phyloP scores from a whole-genome alignment of 2,329 filamentous ascomycete genomes.

The Microcera coccophila region DNA sequence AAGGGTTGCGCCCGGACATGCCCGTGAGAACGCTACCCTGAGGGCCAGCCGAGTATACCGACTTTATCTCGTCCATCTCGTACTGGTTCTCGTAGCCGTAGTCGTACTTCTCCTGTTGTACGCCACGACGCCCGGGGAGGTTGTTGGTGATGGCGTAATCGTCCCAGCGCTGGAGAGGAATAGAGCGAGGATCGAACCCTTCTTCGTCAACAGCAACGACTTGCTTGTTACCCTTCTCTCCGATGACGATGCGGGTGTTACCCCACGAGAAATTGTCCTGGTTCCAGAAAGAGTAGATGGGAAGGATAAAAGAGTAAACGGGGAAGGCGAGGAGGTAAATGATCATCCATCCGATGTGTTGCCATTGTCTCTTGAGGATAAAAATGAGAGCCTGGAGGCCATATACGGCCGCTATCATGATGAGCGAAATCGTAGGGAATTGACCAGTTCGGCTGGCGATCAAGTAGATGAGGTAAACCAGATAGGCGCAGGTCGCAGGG shows the following conservation, averaged over 20 bases:
- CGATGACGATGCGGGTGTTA: conserved; percentile 95
- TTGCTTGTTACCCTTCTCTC: conserved; percentile 86
- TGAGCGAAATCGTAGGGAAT: conserved; percentile 81
- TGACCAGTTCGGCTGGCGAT: conserved; percentile 66
- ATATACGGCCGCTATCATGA: conserved; percentile 87
- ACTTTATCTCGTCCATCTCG: conserved; percentile 98
- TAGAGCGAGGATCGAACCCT: conserved; percentile 83
- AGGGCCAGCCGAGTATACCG: conserved; percentile 87
- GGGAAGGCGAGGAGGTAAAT: conserved; percentile 97
- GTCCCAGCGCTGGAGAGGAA: conserved; percentile 95
- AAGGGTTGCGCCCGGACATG: conserved; percentile 67
- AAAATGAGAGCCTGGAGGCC: conserved; percentile 96
- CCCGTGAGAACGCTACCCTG: conserved; percentile 84
- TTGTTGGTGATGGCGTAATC: conserved; percentile 86
- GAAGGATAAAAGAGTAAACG: conserved; percentile 85
- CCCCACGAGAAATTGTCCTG: conserved; percentile 99
- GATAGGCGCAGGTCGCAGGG: conserved; percentile 80
- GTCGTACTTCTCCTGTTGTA: conserved; percentile 60
- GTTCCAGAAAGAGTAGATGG: conserved; percentile 99
- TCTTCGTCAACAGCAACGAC: conserved; percentile 83
- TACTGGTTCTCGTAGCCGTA: conserved; percentile 71
- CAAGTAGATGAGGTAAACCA: conserved; percentile 81
- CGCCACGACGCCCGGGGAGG: conserved; percentile 83
- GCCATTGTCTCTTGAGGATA: conserved; percentile 95
- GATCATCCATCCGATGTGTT: conserved; percentile 98